Percentiles rank a stretch among this genome's conserved stretches.
Evolutionary conservation across 306 rosid genomes (phyloP).

Genomic region (Lotus japonicus): DNA sequence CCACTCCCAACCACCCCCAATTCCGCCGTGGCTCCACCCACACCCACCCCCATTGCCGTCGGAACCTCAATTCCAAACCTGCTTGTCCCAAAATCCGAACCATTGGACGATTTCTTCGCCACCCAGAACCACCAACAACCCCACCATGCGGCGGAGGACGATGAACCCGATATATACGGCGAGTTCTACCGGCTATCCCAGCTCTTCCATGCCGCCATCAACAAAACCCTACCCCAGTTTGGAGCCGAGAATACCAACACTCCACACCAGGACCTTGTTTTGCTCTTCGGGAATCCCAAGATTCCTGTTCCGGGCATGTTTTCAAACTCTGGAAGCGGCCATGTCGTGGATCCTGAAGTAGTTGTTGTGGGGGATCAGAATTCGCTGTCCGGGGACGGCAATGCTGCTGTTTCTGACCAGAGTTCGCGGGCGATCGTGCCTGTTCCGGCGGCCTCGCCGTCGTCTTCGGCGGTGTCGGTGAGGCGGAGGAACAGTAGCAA

Average conservation of each 20-base stretch:
- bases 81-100: slow-evolving; percentile 62
- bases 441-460: slow-evolving; percentile 13
- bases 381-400: not conserved
- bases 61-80: slow-evolving; percentile 22
- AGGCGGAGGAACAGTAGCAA: not conserved
- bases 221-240: not conserved
- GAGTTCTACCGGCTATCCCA: slow-evolving; percentile 68
- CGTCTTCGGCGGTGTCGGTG: slow-evolving; percentile 19
- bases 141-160: slow-evolving; percentile 15
- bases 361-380: too few species aligned
- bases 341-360: too few species aligned
- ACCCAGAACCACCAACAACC: not conserved
- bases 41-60: not conserved
- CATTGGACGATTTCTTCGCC: slow-evolving; percentile 39
- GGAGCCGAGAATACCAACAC: not conserved
- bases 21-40: not conserved
- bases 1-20: not conserved
- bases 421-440: slow-evolving; percentile 57
- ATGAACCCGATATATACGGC: slow-evolving; percentile 34
- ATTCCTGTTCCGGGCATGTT: not conserved
- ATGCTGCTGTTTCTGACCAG: slow-evolving; percentile 23
- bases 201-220: slow-evolving; percentile 61
- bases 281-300: too few species aligned
- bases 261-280: not conserved
- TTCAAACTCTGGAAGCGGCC: too few species aligned